Base-by-base conservation (phyloP, 1,284 basidiomycete genomes). In the Tilletia horrida region DNA sequence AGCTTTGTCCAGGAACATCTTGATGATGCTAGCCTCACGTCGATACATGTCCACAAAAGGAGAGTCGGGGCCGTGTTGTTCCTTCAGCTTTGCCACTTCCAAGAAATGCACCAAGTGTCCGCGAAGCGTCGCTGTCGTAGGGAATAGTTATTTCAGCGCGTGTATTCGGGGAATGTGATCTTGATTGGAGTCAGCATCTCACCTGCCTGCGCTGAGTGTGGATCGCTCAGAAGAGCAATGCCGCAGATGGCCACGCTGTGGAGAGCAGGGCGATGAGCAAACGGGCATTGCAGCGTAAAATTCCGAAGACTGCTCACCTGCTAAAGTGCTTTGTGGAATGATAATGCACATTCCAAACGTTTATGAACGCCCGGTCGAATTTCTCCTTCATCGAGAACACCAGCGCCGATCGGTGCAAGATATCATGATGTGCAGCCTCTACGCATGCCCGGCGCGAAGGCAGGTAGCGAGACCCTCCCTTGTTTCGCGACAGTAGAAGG, bases 311-410 rank as follows among this genome's bases (percentile, higher is more conserved):
- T 14, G 31, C 55, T 13, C 27, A 59, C 55, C 55, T 59, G 29
- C 55, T 59, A 29, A 59, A 59, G 7, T 59, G 55, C 55, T 59
- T 59, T 31, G 55, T 59, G 55, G 55, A 59, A 29, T 59, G 55
- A 35, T 59, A 59, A 4, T 59, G 55, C 55, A 59, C 55, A 21
- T 59, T 59, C 27, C 25, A 59, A 11, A 59, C n/a, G 14, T 59
- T 59, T 7, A 59, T 59, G 29, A 59, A 59, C 14, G 55, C 13
- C 55, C 55, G 9, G 27, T 59, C 31, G 16, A 59, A 59, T 14
- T 35, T 59, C 29, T 31, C 55, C 29, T 40, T 40, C 55, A 59
- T 31, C 29, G 27, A 59, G 14, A 16, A 25, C 11, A 59, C 29
- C 29, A 59, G 16, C 7, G 55, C 55, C 14, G 55, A 59, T 1